Base-by-base conservation (phyloP, 768 basidiomycete species). In the Boletus sp. region DNA sequence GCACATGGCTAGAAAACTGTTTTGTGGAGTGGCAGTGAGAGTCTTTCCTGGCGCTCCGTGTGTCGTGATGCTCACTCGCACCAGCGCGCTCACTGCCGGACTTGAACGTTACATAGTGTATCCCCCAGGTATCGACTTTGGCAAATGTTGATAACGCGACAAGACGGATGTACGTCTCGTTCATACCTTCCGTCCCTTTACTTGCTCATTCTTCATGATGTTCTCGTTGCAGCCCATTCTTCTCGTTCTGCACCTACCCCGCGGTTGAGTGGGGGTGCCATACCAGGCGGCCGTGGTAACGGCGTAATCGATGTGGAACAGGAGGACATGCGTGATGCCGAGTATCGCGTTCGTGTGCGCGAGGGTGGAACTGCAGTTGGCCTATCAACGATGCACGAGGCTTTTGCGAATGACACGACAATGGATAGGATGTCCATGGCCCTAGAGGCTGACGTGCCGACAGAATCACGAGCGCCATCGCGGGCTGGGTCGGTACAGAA, bases 101-200 rank as follows among this genome's bases (percentile, higher is more conserved):
- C 71, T 78, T 15, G 82, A 84, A 50, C 86, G 85, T 55, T 93
- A 92, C 71, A 82, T 86, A 57, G 64, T 77, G 29, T 92, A 89
- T 59, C 85, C 89, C 1, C 76, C 78, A 0, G 85, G 85, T 11
- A 71, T 89, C 41, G 85, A 93, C 67, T 90, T 88, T 66, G n/a
- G n/a, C n/a, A 66, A 47, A 58, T 78, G 10, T 58, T 83, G 5
- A 63, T 70, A 67, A 63, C 59, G 0, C 51, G 55, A 11, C 60
- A 52, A 0, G 61, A 61, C 3, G 63, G 49, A 42, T 41, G 69
- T 71, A 48, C 28, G 62, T 52, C 20, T 20, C 12, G 4, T 46
- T 5, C 18, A 17, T 28, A 3, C 5, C 7, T 17, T 29, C 3
- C 28, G 7, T 40, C 12, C 3, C 15, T 2, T 10, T 30, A 8